Conservation (phyloP, 805 yeast genomes). For the Maudiozyma serrabonitensis region DNA sequence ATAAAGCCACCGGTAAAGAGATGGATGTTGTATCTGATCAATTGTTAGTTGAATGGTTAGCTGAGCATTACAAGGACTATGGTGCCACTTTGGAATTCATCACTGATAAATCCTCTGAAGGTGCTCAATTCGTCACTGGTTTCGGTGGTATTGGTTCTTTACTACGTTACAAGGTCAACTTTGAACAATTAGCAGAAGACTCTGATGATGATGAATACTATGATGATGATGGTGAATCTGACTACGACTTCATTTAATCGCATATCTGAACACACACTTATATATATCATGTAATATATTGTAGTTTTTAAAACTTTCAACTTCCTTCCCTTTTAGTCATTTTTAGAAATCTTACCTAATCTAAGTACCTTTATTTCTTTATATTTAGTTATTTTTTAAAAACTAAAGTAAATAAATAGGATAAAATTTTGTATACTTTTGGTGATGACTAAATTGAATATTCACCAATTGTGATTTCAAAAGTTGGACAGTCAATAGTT, state of each 20-base stretch:
- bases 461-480: too few relatives aligned
- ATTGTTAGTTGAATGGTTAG: constrained; percentile 91
- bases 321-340: too few relatives aligned
- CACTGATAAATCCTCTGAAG: constrained; percentile 93
- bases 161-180: constrained; percentile 91
- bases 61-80: constrained; percentile 86
- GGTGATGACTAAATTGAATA: too few relatives aligned
- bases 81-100: constrained; percentile 97
- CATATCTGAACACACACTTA: not conserved
- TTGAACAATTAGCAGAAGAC: constrained; percentile 87
- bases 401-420: too few relatives aligned
- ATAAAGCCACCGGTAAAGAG: constrained; percentile 80
- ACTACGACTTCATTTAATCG: constrained; percentile 29
- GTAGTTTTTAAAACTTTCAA: not conserved
- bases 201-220: constrained; percentile 74
- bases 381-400: too few relatives aligned
- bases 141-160: constrained; percentile 99
- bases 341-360: too few relatives aligned
- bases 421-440: too few relatives aligned
- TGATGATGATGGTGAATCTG: constrained; percentile 44
- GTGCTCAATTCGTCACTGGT: constrained; percentile 96
- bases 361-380: too few relatives aligned
- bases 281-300: too few relatives aligned
- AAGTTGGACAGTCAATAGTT: too few relatives aligned
- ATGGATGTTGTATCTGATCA: constrained; percentile 83